Base-by-base conservation (phyloP, 2,329 filamentous ascomycete genomes). In the Colletotrichum higginsianum region DNA sequence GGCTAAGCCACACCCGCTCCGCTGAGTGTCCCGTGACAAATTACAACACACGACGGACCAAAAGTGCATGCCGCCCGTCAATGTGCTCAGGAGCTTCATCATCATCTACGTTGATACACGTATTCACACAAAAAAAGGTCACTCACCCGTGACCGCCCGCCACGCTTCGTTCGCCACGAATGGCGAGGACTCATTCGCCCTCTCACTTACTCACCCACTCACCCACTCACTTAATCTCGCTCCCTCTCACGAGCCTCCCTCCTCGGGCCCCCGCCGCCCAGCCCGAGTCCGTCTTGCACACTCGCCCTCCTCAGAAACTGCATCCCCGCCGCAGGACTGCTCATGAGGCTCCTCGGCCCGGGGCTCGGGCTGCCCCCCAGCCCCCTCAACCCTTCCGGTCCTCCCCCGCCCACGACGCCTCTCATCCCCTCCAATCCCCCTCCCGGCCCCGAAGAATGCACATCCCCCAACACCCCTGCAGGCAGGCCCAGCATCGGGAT, bases 401-500 rank as follows among this genome's bases (percentile, higher is more conserved):
- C 63, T 8, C 62, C 67, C 5, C 66, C 53, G 23, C 5, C 53
- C 1, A 52, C 38, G 1, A 35, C 44, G 18, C n/a, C 30, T 18
- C 44, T 46, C n/a, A 40, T 8, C 16, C 16, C 30, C 21, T 38
- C 56, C 53, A 42, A 21, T 9, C 56, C 55, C 1, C 35, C 38
- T 4, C 49, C 49, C 18, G 23, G 8, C 16, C 6, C n/a, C 47
- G 40, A 23, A 13, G 75, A 74, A 8, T 71, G 52, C 47, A 76
- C 55, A 35, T 73, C 77, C 18, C 79, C 83, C 70, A 90, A 80
- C 47, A 91, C 81, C 2, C 86, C 86, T 1, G 89, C 89, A 52
- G 89, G 89, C 73, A 92, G 76, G 2, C 89, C 89, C 26, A 92
- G 78, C 18, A 83, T 81, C 0, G 90, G 90, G 30, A 92, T 92